phyloP scores from a whole-genome alignment of 148 eudicot genomes.

The Euryodendron excelsum region DNA sequence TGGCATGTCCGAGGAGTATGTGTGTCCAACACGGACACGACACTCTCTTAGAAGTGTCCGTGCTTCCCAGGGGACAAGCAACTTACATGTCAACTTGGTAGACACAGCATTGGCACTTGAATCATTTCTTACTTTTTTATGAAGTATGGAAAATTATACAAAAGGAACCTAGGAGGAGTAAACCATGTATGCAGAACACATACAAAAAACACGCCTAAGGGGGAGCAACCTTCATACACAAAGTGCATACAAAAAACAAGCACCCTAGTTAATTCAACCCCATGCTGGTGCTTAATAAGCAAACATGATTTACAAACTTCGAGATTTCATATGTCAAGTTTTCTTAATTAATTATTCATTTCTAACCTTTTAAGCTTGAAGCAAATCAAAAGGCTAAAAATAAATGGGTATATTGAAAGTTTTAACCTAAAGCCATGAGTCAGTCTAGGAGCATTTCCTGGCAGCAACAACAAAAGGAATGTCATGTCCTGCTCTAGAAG shows the following conservation, averaged over 20 bases:
- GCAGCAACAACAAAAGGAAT: no score
- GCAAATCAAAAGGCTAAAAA: background rate
- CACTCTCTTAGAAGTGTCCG: no score
- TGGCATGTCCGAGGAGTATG: no score
- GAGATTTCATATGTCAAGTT: background rate
- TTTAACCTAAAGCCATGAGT: background rate
- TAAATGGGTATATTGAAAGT: background rate
- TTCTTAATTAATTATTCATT: background rate
- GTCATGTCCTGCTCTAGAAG: no score
- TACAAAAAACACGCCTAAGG: background rate
- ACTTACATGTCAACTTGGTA: background rate
- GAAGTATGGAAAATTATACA: background rate
- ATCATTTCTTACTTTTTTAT: background rate
- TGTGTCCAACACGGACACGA: no score
- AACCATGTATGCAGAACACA: background rate
- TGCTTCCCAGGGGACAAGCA: background rate
- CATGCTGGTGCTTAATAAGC: background rate
- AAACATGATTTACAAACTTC: background rate
- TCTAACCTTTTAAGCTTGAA: background rate
- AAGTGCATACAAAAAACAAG: background rate
- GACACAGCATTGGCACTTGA: background rate
- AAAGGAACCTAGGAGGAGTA: background rate
- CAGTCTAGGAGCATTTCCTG: no score
- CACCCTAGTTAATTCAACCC: background rate
- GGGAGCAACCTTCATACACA: background rate